These are phyloP conservation scores for Diversispora epigaea DNA, from an alignment of 192 early-diverging fungal species.

Conservation along the genomic window DNA sequence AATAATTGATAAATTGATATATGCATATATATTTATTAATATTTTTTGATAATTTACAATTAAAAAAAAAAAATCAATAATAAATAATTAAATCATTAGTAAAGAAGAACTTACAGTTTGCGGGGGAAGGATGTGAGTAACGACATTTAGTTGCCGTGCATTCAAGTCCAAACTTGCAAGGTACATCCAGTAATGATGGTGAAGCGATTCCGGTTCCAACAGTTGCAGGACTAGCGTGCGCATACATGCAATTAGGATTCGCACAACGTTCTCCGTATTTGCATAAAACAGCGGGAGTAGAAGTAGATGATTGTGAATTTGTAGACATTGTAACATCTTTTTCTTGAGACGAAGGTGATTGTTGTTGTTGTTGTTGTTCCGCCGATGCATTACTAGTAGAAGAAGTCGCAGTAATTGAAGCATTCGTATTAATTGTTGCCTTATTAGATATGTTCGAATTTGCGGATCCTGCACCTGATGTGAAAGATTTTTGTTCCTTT, in stretches of 20 bases:
- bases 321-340: neutral
- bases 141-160: slow-evolving; percentile 28
- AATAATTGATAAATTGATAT: neutral
- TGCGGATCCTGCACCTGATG: neutral
- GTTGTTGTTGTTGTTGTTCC: neutral
- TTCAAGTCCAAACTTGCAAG: slow-evolving; percentile 25
- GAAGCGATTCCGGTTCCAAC: neutral
- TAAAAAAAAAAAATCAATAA: slow-evolving; percentile 1
- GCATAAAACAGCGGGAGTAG: slow-evolving; percentile 14
- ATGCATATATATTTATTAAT: neutral
- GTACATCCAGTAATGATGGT: neutral
- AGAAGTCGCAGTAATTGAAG: neutral
- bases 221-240: slow-evolving; percentile 22
- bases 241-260: slow-evolving; percentile 31
- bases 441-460: neutral
- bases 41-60: neutral
- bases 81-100: neutral
- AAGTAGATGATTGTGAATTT: neutral
- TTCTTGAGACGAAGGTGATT: neutral
- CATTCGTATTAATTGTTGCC: neutral
- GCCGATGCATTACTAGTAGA: neutral
- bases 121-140: slow-evolving; percentile 29
- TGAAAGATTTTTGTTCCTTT: neutral
- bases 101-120: slow-evolving; percentile 5
- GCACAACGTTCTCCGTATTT: slow-evolving; percentile 29